Percentiles rank a stretch among this genome's conserved stretches.
These are phyloP conservation scores for Ilyonectria sp. DNA, from an alignment of 2,329 filamentous ascomycete species.

Conservation along the genomic window DNA sequence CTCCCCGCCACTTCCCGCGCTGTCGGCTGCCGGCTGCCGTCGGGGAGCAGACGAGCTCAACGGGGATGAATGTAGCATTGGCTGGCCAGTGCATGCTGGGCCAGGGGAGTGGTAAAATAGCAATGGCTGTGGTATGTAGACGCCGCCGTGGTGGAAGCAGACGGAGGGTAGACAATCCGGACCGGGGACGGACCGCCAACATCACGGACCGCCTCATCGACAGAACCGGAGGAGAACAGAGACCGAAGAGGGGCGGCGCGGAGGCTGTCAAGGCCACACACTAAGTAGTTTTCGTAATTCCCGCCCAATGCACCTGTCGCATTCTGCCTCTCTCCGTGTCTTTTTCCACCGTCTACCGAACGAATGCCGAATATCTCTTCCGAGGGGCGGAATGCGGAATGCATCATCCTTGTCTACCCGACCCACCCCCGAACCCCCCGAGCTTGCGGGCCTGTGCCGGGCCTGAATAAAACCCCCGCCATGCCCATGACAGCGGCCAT, in stretches of 20 bases:
- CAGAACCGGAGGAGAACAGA: neutral
- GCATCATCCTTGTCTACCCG: slow-evolving; percentile 22
- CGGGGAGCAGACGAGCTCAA: neutral
- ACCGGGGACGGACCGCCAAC: neutral
- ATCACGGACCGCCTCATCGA: neutral
- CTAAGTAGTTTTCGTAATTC: slow-evolving; percentile 15
- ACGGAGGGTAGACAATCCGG: neutral
- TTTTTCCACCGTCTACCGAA: slow-evolving; percentile 11
- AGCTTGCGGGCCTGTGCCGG: slow-evolving; percentile 34
- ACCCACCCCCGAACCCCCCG: slow-evolving; percentile 25
- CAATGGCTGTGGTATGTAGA: neutral
- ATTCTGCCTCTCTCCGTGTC: neutral
- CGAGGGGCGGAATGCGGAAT: slow-evolving; percentile 38
- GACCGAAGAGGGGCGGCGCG: neutral
- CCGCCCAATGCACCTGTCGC: no score
- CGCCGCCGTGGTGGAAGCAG: neutral
- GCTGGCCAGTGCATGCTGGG: slow-evolving; percentile 1
- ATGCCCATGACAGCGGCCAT: slow-evolving; percentile 25
- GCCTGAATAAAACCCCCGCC: slow-evolving; percentile 26
- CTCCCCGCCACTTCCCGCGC: slow-evolving; percentile 32
- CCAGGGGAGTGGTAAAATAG: neutral
- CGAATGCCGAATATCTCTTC: slow-evolving; percentile 47
- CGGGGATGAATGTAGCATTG: slow-evolving; percentile 4
- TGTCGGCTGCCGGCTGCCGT: slow-evolving; percentile 29
- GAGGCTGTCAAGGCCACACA: neutral